Base-by-base conservation (phyloP, 768 basidiomycete species). In the Termitomyces sp. region DNA sequence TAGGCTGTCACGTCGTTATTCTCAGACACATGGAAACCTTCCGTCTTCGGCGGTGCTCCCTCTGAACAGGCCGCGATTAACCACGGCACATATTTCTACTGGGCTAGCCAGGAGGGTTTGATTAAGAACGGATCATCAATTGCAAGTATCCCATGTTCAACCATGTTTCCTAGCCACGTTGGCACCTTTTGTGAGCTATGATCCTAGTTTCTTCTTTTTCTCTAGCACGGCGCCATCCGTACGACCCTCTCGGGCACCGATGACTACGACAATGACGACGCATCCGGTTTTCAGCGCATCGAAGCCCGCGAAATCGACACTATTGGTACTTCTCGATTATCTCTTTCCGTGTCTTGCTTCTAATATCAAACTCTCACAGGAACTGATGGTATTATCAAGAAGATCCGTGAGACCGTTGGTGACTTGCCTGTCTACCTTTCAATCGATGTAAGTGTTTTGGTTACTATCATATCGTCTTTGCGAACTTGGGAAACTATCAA, bases 11-110 rank as follows among this genome's bases (percentile, higher is more conserved):
- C 12, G 3, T 23, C 17, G n/a, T 35, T n/a, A n/a, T n/a, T n/a
- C n/a, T 46, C 58, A 77, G 87, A 89, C 65, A 89, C 87, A 11
- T 89, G 87, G 88, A 87, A 86, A 64, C 86, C 87, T 4, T 75
- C 81, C 32, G 84, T 88, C 10, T 89, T 89, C 65, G 89, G 89
- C 23, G 87, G 86, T 10, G 84, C 88, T 3, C 87, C 86, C 4
- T 86, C 86, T 27, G 77, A 79, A 0, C 85, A 86, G 56, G 88
- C 87, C 0, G 84, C 85, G 21, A 85, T 95, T 61, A 93, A 90
- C 59, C 92, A 95, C 58, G 92, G 92, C 12, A 92, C 90, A 3
- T 94, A 93, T 75, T 95, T 95, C 71, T 94, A 91, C 73, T 89
- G 89, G 81, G 93, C 93, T 0, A 85, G 84, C 58, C 82, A 87